Evolutionary conservation across 163 green algal genomes (phyloP).

Genomic region (Picocystis sp.): DNA sequence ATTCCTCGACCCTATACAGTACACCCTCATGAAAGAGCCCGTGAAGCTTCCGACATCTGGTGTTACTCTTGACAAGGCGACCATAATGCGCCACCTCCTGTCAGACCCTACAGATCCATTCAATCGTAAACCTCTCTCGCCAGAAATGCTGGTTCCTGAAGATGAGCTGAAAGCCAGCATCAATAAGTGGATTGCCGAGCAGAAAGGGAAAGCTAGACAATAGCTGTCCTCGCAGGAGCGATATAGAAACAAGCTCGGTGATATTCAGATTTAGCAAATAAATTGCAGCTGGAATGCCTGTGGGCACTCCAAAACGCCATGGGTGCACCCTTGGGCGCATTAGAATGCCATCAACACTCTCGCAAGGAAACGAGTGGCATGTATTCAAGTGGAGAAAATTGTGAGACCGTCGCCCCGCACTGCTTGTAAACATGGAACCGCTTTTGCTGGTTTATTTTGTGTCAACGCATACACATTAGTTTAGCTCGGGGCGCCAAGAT

Average conservation of each 20-base stretch:
- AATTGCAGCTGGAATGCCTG: no score
- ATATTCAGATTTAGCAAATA: no score
- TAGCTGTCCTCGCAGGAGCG: no score
- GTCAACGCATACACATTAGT: neutral
- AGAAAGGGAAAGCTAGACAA: constrained; percentile 1
- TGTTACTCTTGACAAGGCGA: constrained; percentile 56
- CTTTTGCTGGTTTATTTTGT: no score
- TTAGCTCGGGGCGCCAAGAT: constrained; percentile 69
- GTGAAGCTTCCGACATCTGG: constrained; percentile 59
- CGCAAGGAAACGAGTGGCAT: no score
- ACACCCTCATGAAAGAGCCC: constrained; percentile 76
- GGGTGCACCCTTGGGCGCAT: no score
- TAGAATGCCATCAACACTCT: no score
- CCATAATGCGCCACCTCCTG: constrained; percentile 62
- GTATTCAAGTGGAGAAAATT: no score
- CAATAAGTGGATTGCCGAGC: constrained; percentile 40
- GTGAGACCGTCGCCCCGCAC: no score
- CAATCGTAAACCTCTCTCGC: constrained; percentile 46
- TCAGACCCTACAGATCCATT: constrained; percentile 71
- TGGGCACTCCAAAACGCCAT: no score
- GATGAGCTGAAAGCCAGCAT: constrained; percentile 67
- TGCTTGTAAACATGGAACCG: no score
- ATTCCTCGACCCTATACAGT: constrained; percentile 67
- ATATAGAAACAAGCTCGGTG: no score
- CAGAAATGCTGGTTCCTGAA: constrained; percentile 51